These are phyloP conservation scores for Wickerhamomyces hampshirensis DNA, from an alignment of 805 yeast genomes.

Conservation along the genomic window DNA sequence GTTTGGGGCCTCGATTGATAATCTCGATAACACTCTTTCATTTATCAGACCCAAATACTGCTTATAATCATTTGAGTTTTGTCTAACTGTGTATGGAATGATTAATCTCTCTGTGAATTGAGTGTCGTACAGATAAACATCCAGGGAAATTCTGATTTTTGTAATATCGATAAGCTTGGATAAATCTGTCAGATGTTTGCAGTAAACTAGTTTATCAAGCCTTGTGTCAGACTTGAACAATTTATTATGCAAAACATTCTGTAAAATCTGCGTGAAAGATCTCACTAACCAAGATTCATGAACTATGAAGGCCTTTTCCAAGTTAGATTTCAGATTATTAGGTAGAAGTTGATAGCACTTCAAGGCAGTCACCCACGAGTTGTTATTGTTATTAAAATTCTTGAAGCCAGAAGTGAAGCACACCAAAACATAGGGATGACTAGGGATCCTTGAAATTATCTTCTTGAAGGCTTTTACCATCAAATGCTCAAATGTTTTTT, in stretches of 20 bases:
- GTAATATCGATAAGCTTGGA: constrained; percentile 61
- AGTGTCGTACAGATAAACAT: constrained; percentile 66
- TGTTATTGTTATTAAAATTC: constrained; percentile 32
- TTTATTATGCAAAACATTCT: constrained; percentile 54
- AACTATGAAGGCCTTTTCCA: constrained; percentile 67
- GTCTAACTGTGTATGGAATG: constrained; percentile 37
- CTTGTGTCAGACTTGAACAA: constrained; percentile 27
- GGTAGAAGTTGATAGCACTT: constrained; percentile 55
- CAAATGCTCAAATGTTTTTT: constrained; percentile 31
- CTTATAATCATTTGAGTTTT: constrained; percentile 25
- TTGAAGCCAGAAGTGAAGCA: constrained; percentile 82
- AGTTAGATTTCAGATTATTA: constrained; percentile 43
- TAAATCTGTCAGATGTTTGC: constrained; percentile 31
- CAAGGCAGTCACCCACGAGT: constrained; percentile 70
- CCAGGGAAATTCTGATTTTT: constrained; percentile 65
- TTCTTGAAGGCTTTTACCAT: constrained; percentile 52
- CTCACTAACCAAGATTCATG: constrained; percentile 90
- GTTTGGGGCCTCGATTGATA: constrained; percentile 33
- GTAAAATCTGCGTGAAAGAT: constrained; percentile 66
- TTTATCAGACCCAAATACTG: constrained; percentile 36
- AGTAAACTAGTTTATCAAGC: constrained; percentile 26
- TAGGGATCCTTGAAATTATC: constrained; percentile 54
- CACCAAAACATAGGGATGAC: constrained; percentile 57
- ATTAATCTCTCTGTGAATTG: constrained; percentile 45
- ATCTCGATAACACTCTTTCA: constrained; percentile 47